Percentiles rank a stretch among this genome's conserved stretches.
phyloP scores from a whole-genome alignment of 345 rosid species.

The Euphorbia peplus region DNA sequence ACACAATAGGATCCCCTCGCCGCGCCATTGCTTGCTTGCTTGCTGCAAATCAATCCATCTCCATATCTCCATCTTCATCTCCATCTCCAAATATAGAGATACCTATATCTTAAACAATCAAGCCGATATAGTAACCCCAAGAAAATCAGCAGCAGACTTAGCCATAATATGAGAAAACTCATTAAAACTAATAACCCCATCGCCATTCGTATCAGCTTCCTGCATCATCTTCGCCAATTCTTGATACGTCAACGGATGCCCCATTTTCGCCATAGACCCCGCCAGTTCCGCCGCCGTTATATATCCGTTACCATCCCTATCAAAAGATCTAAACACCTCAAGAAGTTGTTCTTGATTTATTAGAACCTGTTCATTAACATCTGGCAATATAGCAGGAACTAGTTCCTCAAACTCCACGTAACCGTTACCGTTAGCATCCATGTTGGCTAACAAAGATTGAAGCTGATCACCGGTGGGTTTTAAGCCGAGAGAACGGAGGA shows the following conservation, averaged over 20 bases:
- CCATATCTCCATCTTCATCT: no score
- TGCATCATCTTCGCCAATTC: slow-evolving; percentile 85
- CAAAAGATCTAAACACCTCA: slow-evolving; percentile 62
- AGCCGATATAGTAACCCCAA: slow-evolving; percentile 32
- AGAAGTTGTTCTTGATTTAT: slow-evolving; percentile 58
- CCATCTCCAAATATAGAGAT: no score
- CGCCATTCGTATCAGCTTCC: slow-evolving; percentile 85
- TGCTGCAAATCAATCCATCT: no score
- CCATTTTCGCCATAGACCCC: slow-evolving; percentile 79
- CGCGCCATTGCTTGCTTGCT: no score
- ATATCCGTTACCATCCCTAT: slow-evolving; percentile 67
- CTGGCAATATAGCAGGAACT: slow-evolving; percentile 63
- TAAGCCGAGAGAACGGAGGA: slow-evolving; percentile 79
- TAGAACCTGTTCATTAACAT: slow-evolving; percentile 54
- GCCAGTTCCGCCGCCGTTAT: slow-evolving; percentile 76
- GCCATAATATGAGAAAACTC: slow-evolving; percentile 82
- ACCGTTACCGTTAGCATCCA: slow-evolving; percentile 82
- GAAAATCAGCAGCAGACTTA: slow-evolving; percentile 71
- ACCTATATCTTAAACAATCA: no score
- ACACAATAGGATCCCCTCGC: no score
- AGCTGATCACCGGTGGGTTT: slow-evolving; percentile 85
- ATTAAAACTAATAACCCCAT: slow-evolving; percentile 79
- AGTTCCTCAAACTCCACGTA: slow-evolving; percentile 80
- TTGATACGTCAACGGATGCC: slow-evolving; percentile 64
- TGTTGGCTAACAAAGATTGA: slow-evolving; percentile 46